These are phyloP conservation scores for Apophysomyces variabilis DNA, from an alignment of 371 early-diverging fungal genomes.

Conservation along the genomic window DNA sequence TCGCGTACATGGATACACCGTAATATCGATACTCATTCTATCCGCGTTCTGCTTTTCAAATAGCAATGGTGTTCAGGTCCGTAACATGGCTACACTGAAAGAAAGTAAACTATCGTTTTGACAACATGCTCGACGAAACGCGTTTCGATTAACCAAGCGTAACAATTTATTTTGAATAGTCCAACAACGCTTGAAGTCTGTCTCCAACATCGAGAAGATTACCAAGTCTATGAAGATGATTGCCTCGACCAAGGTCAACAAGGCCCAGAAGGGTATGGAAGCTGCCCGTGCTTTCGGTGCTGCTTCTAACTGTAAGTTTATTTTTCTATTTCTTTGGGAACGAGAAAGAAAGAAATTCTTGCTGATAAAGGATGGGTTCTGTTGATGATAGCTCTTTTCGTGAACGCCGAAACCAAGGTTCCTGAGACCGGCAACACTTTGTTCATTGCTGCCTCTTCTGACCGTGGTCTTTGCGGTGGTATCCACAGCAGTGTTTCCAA, in stretches of 20 bases:
- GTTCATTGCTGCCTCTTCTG: constrained; percentile 89
- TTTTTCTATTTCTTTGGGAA: background rate
- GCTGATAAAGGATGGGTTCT: constrained; percentile 1
- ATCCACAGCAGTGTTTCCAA: constrained; percentile 96
- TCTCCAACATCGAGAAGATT: constrained; percentile 98
- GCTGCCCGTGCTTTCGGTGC: constrained; percentile 86
- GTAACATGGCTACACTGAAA: constrained; percentile 92
- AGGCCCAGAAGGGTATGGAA: constrained; percentile 96
- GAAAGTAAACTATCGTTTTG: constrained; percentile 70
- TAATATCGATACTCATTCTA: background rate
- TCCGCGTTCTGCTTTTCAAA: background rate
- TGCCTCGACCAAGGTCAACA: constrained; percentile 97
- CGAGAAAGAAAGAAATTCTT: background rate
- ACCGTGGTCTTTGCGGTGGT: constrained; percentile 99
- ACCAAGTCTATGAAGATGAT: constrained; percentile 99
- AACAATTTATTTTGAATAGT: constrained; percentile 57
- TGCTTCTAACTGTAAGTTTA: constrained; percentile 67
- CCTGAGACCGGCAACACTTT: constrained; percentile 63
- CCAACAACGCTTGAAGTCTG: constrained; percentile 95
- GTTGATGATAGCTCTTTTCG: constrained; percentile 51
- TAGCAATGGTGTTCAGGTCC: constrained; percentile 71
- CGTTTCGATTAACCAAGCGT: constrained; percentile 3
- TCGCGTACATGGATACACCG: constrained; percentile 1
- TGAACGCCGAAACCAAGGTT: constrained; percentile 76
- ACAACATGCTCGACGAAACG: background rate